phyloP scores from a whole-genome alignment of 2,329 filamentous ascomycete genomes.

The Bipolaris bicolor region DNA sequence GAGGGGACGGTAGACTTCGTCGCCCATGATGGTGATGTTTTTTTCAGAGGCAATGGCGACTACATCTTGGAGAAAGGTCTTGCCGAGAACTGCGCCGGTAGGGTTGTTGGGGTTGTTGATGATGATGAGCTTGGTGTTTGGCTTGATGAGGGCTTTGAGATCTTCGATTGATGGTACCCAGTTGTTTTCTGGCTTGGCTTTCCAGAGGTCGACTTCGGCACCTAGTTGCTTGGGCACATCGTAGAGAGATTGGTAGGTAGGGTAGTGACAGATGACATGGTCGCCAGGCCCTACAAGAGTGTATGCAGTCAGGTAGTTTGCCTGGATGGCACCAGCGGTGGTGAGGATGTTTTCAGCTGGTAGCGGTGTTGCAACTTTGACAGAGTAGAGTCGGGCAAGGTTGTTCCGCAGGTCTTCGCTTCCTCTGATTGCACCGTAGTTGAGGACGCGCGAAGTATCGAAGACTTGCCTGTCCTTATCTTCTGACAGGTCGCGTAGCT shows the following conservation, averaged over 20 bases:
- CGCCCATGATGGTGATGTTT: conserved; percentile 71
- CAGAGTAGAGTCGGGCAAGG: conserved; percentile 69
- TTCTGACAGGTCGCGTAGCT: conserved; percentile 66
- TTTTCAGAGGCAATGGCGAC: conserved; percentile 67
- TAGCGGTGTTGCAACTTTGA: conserved; percentile 56
- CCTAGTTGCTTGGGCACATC: conserved; percentile 75
- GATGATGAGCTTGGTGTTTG: conserved; percentile 74
- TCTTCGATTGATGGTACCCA: conserved; percentile 72
- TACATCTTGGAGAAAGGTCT: conserved; percentile 64
- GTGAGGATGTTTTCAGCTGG: conserved; percentile 72
- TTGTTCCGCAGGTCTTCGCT: conserved; percentile 67
- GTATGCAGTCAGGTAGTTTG: conserved; percentile 84
- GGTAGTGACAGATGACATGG: conserved; percentile 85
- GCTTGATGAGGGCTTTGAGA: conserved; percentile 67
- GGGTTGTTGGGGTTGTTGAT: conserved; percentile 84
- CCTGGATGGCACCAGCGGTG: conserved; percentile 79
- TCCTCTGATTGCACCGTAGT: conserved; percentile 76
- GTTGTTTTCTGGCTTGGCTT: conserved; percentile 65
- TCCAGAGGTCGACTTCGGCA: conserved; percentile 79
- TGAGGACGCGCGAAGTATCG: conserved; percentile 64
- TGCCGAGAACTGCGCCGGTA: conserved; percentile 73
- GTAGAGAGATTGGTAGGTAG: conserved; percentile 83
- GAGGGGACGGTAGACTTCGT: conserved; percentile 84
- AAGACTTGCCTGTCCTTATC: conserved; percentile 59
- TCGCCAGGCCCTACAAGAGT: conserved; percentile 73